Evolutionary conservation across 1,284 basidiomycete genomes (phyloP).

Genomic region (Naganishia sp.): DNA sequence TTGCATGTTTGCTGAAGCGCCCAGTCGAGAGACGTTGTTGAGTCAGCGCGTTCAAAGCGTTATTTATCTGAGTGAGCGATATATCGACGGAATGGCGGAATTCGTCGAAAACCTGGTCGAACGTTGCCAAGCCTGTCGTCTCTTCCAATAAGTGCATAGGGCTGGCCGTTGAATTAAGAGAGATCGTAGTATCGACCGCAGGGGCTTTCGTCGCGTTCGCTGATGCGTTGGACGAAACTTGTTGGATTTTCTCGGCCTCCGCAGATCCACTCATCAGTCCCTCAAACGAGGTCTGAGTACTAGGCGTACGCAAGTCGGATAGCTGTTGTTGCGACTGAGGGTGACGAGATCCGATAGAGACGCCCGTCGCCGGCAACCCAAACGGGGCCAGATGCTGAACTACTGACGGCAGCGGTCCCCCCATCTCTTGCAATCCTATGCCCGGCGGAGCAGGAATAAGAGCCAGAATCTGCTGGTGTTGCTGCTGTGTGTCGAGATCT

Average conservation of each 20-base stretch:
- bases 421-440: too few relatives aligned
- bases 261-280: too few relatives aligned
- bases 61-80: neutral
- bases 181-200: neutral
- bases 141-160: too few relatives aligned
- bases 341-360: neutral
- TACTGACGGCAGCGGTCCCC: too few relatives aligned
- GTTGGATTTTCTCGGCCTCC: too few relatives aligned
- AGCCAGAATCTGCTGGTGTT: conserved; percentile 4
- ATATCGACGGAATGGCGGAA: conserved; percentile 9
- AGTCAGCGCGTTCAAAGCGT: neutral
- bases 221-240: neutral
- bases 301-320: neutral
- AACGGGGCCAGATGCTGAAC: neutral
- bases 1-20: too few relatives aligned
- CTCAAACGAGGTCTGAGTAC: neutral
- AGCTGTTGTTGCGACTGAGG: neutral
- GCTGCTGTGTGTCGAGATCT: neutral
- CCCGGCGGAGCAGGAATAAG: neutral
- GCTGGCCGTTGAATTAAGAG: neutral
- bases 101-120: neutral
- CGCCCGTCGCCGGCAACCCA: neutral
- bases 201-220: neutral
- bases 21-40: neutral
- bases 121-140: neutral